Evolutionary conservation across 306 rosid species (phyloP), one percentile per base, ranked within the genome.

Genomic region (Acacia melanoxylon): DNA sequence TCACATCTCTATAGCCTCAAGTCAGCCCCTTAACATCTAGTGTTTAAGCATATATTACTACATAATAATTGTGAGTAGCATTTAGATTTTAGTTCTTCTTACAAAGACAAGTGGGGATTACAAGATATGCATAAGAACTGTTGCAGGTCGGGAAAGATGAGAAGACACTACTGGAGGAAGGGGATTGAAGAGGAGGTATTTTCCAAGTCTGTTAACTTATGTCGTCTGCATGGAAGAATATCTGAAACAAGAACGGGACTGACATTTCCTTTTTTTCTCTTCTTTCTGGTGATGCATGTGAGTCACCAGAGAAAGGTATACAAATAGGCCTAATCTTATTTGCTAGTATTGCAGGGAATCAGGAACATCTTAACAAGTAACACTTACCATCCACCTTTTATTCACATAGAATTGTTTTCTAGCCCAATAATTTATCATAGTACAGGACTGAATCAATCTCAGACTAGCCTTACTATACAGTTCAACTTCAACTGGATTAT

Each of bases 31-130:
- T 19, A 19, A 67, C 25, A 67, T 35, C 25, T 35, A 35, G 25
- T 0, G 25, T 68, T 35, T 37, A 19, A 68, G 11, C 42, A 37
- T 20, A 4, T 22, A 14, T 22, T 56, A 25, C 62, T 25, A 48
- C 17, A 17, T 20, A 66, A 74, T 31, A 78, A 56, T 7, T 40
- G 68, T 15, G 31, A 68, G 46, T 93, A 69, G 92, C 99, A 0
- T 95, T 95, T 72, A 90, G 99, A 68, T 61, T 65, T 51, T 51
- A 48, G 29, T 73, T 62, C 61, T 74, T 74, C 80, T 63, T 8
- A 56, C 25, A 63, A 9, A 13, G 62, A 25, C 61, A 25, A 16
- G 40, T 8, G 27, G 14, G 70, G 59, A 59, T 54, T 62, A 5
- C 33, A 29, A 27, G 42, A 31, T 65, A 79, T 40, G 69, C 12